These are phyloP conservation scores for Aegilops umbellulata DNA, from an alignment of 176 grass and related monocot genomes.

Conservation along the genomic window DNA sequence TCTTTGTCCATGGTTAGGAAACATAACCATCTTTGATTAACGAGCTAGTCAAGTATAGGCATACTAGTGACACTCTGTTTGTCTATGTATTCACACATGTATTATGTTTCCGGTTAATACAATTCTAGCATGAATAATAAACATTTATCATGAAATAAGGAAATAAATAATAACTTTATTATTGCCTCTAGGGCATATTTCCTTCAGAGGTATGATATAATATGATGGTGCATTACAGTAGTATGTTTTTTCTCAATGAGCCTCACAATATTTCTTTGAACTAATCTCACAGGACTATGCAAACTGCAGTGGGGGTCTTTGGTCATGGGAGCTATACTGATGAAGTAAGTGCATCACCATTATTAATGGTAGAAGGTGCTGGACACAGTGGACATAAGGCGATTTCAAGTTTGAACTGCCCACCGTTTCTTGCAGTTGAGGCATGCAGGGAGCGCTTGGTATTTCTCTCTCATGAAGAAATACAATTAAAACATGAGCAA, in stretches of 20 bases:
- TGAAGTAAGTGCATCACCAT: conserved; percentile 22
- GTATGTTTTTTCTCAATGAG: neutral
- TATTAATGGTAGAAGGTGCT: conserved; percentile 64
- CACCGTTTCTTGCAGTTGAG: conserved; percentile 73
- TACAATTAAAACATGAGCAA: neutral
- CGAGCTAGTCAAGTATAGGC: too few relatives aligned
- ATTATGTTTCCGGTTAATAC: too few relatives aligned
- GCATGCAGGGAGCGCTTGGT: conserved; percentile 75
- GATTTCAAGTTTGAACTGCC: conserved; percentile 70
- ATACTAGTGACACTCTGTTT: too few relatives aligned
- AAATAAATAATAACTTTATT: too few relatives aligned
- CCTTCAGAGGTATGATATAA: neutral
- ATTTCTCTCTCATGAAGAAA: conserved; percentile 23
- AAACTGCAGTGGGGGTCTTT: conserved; percentile 93
- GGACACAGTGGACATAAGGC: conserved; percentile 39
- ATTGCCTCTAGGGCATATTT: too few relatives aligned
- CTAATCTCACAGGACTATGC: conserved; percentile 63
- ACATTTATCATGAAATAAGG: too few relatives aligned
- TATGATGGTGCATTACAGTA: neutral
- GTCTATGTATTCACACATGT: too few relatives aligned
- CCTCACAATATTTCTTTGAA: neutral
- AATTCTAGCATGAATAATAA: too few relatives aligned
- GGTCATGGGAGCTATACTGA: conserved; percentile 58
- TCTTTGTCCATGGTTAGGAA: too few relatives aligned
- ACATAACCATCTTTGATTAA: too few relatives aligned